Conservation (phyloP, 2,329 filamentous ascomycete species). For the Clarireedia sp. region DNA sequence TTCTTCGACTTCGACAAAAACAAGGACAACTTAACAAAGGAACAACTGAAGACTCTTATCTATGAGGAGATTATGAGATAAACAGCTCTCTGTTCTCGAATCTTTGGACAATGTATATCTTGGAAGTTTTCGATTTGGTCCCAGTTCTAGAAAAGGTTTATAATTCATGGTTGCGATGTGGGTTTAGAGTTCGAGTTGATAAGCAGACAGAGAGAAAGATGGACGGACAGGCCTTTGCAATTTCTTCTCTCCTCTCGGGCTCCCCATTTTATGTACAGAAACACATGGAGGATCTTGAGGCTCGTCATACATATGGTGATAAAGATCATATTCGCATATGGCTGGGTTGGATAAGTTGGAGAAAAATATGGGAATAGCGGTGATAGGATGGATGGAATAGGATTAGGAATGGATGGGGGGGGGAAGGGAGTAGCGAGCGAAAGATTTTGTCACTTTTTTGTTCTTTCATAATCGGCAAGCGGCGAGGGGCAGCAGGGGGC, state of each 20-base stretch:
- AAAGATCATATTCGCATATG: not conserved
- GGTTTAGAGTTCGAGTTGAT: not conserved
- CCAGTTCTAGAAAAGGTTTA: not conserved
- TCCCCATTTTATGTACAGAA: not conserved
- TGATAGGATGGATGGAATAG: not conserved
- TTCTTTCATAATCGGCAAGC: not conserved
- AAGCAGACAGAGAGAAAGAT: too few relatives aligned
- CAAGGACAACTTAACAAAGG: slow-evolving; percentile 97
- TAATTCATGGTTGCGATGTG: not conserved
- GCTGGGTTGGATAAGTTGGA: not conserved
- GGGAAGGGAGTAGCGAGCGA: too few relatives aligned
- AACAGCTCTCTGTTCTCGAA: not conserved
- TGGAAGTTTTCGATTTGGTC: not conserved
- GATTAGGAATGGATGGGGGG: not conserved
- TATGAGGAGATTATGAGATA: slow-evolving; percentile 80
- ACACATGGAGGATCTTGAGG: not conserved
- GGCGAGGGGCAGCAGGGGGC: too few relatives aligned
- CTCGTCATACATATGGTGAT: not conserved
- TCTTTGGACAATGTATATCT: slow-evolving; percentile 1
- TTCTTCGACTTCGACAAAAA: slow-evolving; percentile 99
- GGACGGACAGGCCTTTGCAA: not conserved
- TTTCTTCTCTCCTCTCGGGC: not conserved
- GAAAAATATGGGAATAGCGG: not conserved
- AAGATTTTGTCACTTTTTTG: not conserved
- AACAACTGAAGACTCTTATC: slow-evolving; percentile 94